Percentiles rank a stretch among this genome's conserved stretches.
These are phyloP conservation scores for Myriosclerotinia scirpicola DNA, from an alignment of 2,329 filamentous ascomycete genomes.

Conservation along the genomic window DNA sequence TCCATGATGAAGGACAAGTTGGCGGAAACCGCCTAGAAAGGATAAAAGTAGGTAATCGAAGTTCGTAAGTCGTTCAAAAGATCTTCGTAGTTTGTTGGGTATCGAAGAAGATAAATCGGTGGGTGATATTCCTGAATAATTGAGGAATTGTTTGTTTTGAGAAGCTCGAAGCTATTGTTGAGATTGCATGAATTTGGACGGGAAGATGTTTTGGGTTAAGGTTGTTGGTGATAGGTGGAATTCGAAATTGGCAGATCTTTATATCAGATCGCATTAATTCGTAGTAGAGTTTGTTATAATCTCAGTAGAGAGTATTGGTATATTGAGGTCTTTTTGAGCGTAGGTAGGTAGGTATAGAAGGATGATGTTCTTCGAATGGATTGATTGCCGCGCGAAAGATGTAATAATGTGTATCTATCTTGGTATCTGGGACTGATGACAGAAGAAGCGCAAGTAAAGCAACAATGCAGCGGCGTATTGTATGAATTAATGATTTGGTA, in stretches of 20 bases:
- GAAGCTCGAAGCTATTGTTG: background rate
- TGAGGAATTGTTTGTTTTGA: background rate
- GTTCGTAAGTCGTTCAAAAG: slow-evolving; percentile 14
- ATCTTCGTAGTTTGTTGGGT: slow-evolving; percentile 3
- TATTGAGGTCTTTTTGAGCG: background rate
- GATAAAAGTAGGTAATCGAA: slow-evolving; percentile 2
- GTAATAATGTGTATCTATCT: background rate
- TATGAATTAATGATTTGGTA: background rate
- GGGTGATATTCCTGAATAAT: background rate
- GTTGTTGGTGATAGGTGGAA: background rate
- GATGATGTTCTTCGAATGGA: background rate
- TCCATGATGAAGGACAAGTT: slow-evolving; percentile 42
- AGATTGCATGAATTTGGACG: slow-evolving; percentile 12
- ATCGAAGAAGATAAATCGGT: slow-evolving; percentile 7
- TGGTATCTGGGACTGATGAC: background rate
- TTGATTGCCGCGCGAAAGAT: background rate
- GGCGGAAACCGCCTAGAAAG: slow-evolving; percentile 25
- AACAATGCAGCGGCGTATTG: background rate
- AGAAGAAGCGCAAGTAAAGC: background rate
- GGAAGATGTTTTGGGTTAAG: background rate
- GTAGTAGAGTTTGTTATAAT: background rate
- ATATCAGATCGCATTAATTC: background rate
- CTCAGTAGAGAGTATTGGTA: background rate
- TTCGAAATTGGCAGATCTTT: background rate
- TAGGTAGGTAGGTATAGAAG: too few species aligned